A percentile compares a stretch with the other conserved stretches of the same genome.
These are phyloP conservation scores for Candida boleticola DNA, from an alignment of 805 yeast species.

Conservation along the genomic window DNA sequence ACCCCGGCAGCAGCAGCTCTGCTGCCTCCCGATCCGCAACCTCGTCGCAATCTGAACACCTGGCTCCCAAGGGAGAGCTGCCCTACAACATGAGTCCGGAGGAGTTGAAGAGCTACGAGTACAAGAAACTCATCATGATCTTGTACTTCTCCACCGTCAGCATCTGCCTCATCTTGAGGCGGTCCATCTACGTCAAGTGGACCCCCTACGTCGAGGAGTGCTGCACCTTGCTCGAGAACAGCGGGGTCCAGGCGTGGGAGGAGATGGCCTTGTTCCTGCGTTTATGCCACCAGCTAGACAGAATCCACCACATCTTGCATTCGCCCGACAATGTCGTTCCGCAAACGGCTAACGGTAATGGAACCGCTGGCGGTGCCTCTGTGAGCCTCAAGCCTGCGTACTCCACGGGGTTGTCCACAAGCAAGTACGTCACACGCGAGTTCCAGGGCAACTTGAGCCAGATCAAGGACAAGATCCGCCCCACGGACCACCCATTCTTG, in stretches of 20 bases:
- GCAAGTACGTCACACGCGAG: conserved; percentile 43
- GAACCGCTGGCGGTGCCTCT: not conserved
- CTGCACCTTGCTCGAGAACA: conserved; percentile 44
- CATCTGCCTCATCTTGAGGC: conserved; percentile 61
- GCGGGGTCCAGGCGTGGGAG: conserved; percentile 29
- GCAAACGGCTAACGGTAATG: not conserved
- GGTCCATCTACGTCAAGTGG: conserved; percentile 64
- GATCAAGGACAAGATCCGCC: conserved; percentile 37
- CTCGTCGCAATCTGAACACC: not conserved
- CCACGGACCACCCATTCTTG: conserved; percentile 39
- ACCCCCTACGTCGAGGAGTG: conserved; percentile 62
- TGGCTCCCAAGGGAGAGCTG: too few species aligned
- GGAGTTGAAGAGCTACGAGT: conserved; percentile 30
- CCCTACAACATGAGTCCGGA: not conserved
- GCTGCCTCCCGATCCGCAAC: not conserved
- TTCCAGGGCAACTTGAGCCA: conserved; percentile 47
- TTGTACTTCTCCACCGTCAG: conserved; percentile 63
- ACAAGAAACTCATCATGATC: conserved; percentile 51
- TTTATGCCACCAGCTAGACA: conserved; percentile 59
- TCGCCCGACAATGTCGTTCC: conserved; percentile 20
- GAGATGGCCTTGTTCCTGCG: conserved; percentile 58
- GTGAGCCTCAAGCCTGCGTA: conserved; percentile 15
- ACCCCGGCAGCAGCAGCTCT: not conserved
- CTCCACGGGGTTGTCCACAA: conserved; percentile 22
- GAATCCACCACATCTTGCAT: conserved; percentile 52